These are phyloP conservation scores for Glaciozyma antarctica DNA, from an alignment of 768 basidiomycete species.

Conservation along the genomic window DNA sequence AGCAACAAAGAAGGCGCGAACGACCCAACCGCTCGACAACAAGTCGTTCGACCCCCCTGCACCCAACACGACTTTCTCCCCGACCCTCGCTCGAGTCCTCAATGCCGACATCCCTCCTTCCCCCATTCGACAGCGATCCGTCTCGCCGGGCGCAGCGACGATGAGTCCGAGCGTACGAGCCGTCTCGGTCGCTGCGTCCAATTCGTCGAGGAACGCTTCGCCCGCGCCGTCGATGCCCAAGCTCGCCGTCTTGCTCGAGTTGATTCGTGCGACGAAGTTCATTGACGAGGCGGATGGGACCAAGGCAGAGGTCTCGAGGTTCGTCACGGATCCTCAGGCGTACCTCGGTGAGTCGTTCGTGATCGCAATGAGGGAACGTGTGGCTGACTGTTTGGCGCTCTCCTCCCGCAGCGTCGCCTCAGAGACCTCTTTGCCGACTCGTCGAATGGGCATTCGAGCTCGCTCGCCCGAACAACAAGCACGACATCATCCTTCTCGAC, in stretches of 20 bases:
- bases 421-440: constrained; percentile 6
- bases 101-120: neutral
- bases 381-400: neutral
- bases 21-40: neutral
- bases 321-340: constrained; percentile 12
- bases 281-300: constrained; percentile 18
- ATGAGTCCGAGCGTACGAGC: neutral
- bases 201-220: constrained; percentile 10
- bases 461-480: constrained; percentile 10
- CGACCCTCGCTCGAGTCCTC: neutral
- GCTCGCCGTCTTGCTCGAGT: constrained; percentile 15
- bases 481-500: constrained; percentile 28
- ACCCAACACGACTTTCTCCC: neutral
- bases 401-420: neutral
- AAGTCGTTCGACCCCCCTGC: neutral
- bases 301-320: constrained; percentile 22
- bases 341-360: constrained; percentile 13
- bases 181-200: neutral
- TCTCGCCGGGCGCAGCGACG: constrained; percentile 1
- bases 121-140: neutral
- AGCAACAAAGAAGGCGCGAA: neutral
- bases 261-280: constrained; percentile 3
- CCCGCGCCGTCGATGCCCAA: constrained; percentile 3
- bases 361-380: neutral
- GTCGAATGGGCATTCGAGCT: constrained; percentile 29